Evolutionary conservation across 352 stramenopile species (phyloP).

Genomic region (Phytophthora pini): DNA sequence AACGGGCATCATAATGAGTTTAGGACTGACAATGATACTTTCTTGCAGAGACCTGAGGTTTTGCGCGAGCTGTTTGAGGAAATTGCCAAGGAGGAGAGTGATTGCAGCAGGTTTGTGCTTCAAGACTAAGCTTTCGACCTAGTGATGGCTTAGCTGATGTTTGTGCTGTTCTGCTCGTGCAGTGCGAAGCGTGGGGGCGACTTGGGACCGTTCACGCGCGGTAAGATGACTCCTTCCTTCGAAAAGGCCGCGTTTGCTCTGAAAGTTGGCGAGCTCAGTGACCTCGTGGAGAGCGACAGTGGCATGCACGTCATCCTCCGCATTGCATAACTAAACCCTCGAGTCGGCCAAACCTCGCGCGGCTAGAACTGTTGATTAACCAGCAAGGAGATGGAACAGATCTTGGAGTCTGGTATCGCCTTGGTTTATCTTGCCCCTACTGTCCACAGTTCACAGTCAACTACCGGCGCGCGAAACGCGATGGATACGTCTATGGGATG

Average conservation of each 20-base stretch:
- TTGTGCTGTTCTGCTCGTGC: not conserved
- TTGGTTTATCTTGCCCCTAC: too few relatives aligned
- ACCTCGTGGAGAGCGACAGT: slow-evolving; percentile 96
- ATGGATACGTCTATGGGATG: slow-evolving; percentile 32
- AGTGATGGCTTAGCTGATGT: slow-evolving; percentile 1
- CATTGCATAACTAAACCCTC: slow-evolving; percentile 57
- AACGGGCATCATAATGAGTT: not conserved
- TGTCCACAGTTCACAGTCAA: slow-evolving; percentile 2
- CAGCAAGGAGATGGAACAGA: slow-evolving; percentile 9
- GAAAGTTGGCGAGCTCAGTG: slow-evolving; percentile 93
- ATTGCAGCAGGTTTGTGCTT: slow-evolving; percentile 81
- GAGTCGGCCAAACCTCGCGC: not conserved
- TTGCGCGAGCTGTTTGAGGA: slow-evolving; percentile 82
- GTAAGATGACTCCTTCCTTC: slow-evolving; percentile 94
- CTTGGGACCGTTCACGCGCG: slow-evolving; percentile 86
- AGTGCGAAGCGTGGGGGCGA: slow-evolving; percentile 93
- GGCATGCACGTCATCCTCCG: slow-evolving; percentile 98
- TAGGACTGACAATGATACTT: not conserved
- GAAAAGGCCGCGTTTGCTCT: slow-evolving; percentile 93
- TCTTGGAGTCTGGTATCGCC: too few relatives aligned
- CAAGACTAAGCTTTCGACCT: not conserved
- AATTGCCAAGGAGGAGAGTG: slow-evolving; percentile 88
- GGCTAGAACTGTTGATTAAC: slow-evolving; percentile 18
- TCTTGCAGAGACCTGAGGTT: slow-evolving; percentile 36
- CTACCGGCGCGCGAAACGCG: not conserved